phyloP scores from a whole-genome alignment of 2,329 filamentous ascomycete species.

The Tympanopsis confertula region DNA sequence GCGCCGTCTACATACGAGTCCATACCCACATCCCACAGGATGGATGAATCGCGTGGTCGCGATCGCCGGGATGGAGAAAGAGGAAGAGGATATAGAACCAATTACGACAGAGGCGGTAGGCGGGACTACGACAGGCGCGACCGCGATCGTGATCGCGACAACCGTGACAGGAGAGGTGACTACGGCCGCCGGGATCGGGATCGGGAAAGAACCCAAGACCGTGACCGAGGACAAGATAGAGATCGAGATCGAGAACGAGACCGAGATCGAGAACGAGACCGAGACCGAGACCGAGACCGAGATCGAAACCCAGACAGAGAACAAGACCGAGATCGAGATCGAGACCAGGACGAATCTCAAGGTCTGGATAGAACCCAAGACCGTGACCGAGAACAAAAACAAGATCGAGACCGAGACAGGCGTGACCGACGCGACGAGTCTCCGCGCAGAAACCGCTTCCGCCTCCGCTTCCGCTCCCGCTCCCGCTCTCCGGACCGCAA shows the following conservation, averaged over 20 bases:
- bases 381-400: conserved; percentile 27
- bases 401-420: conserved; percentile 21
- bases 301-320: conserved; percentile 16
- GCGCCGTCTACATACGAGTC: neutral
- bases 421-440: conserved; percentile 4
- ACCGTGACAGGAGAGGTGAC: conserved; percentile 11
- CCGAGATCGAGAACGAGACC: conserved; percentile 21
- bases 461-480: conserved; percentile 7
- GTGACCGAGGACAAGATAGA: conserved; percentile 21
- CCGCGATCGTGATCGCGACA: conserved; percentile 9
- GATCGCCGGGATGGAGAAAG: too few species aligned
- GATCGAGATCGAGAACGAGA: conserved; percentile 14
- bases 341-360: conserved; percentile 15
- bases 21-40: neutral
- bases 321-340: conserved; percentile 12
- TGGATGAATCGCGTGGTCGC: neutral
- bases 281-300: conserved; percentile 20
- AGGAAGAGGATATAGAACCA: neutral
- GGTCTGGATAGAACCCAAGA: conserved; percentile 11
- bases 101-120: conserved; percentile 3
- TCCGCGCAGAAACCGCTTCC: conserved; percentile 13
- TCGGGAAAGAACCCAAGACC: conserved; percentile 10
- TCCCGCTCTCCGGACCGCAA: neutral
- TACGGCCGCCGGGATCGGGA: conserved; percentile 12
- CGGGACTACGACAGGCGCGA: conserved; percentile 4